Evolutionary conservation across 192 early-diverging fungal species (phyloP).

Genomic region (Haplosporangium gracile): DNA sequence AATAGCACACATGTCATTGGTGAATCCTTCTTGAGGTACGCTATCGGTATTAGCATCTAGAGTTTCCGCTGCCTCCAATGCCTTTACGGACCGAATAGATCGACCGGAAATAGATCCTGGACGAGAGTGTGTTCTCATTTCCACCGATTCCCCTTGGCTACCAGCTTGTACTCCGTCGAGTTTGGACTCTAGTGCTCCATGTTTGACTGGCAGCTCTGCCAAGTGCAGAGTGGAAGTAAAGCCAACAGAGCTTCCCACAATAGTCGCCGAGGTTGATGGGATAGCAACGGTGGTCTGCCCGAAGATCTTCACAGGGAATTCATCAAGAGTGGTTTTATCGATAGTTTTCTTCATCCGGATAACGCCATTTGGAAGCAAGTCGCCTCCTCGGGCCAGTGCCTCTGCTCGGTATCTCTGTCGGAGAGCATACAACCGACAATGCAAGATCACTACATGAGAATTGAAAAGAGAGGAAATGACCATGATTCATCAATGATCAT

Average conservation of each 20-base stretch:
- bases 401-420: constrained; percentile 39
- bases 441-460: constrained; percentile 23
- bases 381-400: constrained; percentile 37
- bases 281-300: not conserved
- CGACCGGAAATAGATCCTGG: constrained; percentile 19
- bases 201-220: constrained; percentile 1
- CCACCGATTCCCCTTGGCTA: not conserved
- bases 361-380: constrained; percentile 37
- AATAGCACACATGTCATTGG: constrained; percentile 57
- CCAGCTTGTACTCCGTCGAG: not conserved
- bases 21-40: not conserved
- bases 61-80: constrained; percentile 34
- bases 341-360: constrained; percentile 38
- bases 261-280: not conserved
- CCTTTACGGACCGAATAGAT: constrained; percentile 34
- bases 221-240: not conserved
- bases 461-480: not conserved
- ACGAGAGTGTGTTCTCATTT: constrained; percentile 12
- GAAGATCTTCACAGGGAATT: constrained; percentile 36
- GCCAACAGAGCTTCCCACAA: not conserved
- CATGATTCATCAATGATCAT: not conserved
- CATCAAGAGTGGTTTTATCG: constrained; percentile 29
- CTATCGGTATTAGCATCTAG: constrained; percentile 1
- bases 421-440: constrained; percentile 41
- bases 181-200: not conserved